These are phyloP conservation scores for Ophidiomyces ophidiicola DNA, from an alignment of 2,329 filamentous ascomycete genomes.

Conservation along the genomic window DNA sequence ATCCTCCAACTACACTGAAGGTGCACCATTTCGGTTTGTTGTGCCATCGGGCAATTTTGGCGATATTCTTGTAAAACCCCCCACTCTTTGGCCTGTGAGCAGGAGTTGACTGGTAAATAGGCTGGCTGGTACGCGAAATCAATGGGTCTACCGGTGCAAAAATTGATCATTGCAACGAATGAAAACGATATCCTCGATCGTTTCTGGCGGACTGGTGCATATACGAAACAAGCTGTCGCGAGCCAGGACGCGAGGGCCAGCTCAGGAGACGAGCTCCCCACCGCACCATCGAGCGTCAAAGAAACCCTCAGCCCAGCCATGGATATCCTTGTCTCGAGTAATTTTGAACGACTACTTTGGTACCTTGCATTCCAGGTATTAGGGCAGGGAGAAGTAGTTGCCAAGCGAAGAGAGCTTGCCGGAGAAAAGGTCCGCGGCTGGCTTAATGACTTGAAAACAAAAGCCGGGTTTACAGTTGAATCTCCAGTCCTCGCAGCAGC, in stretches of 20 bases:
- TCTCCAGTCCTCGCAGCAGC: slow-evolving; percentile 59
- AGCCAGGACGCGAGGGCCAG: slow-evolving; percentile 13
- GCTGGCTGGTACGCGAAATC: slow-evolving; percentile 76
- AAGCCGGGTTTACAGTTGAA: slow-evolving; percentile 73
- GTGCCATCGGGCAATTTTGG: slow-evolving; percentile 96
- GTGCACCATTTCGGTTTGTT: slow-evolving; percentile 57
- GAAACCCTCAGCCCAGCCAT: slow-evolving; percentile 91
- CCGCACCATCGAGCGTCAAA: slow-evolving; percentile 61
- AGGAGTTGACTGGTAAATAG: slow-evolving; percentile 9
- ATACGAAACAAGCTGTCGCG: slow-evolving; percentile 61
- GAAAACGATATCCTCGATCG: slow-evolving; percentile 95
- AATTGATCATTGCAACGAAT: slow-evolving; percentile 86
- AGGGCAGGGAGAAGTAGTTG: slow-evolving; percentile 44
- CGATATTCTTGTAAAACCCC: slow-evolving; percentile 52
- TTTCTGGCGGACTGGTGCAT: slow-evolving; percentile 78
- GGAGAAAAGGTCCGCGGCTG: slow-evolving; percentile 66
- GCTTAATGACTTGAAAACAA: slow-evolving; percentile 67
- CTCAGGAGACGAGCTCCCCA: slow-evolving; percentile 38
- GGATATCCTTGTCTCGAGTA: slow-evolving; percentile 93
- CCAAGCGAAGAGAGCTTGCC: slow-evolving; percentile 37
- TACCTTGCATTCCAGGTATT: slow-evolving; percentile 69
- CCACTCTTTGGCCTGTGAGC: background rate
- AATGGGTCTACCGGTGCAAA: slow-evolving; percentile 80
- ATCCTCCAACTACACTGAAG: slow-evolving; percentile 48
- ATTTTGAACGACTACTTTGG: slow-evolving; percentile 94